Percentiles rank a stretch among this genome's conserved stretches.
Conservation (phyloP, 768 basidiomycete genomes). For the Suillus paluster region DNA sequence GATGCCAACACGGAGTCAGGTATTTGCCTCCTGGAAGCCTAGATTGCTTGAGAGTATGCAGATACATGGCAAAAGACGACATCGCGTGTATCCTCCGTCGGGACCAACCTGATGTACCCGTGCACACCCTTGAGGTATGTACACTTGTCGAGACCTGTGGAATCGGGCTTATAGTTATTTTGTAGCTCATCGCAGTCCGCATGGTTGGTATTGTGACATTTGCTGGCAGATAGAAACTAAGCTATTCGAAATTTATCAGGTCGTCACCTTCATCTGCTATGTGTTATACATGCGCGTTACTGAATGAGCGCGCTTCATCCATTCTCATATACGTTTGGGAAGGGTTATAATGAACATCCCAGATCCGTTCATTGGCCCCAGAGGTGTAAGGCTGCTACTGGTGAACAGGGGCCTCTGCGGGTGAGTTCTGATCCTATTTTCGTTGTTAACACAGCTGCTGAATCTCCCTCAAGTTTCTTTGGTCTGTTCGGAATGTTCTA, state of each 20-base stretch:
- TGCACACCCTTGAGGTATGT: constrained; percentile 59
- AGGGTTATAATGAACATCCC: constrained; percentile 47
- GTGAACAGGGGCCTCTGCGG: constrained; percentile 66
- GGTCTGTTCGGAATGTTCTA: constrained; percentile 73
- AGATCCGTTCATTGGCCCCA: constrained; percentile 71
- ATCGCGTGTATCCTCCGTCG: constrained; percentile 14
- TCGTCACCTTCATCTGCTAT: constrained; percentile 56
- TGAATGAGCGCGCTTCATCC: background rate
- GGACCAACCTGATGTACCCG: constrained; percentile 59
- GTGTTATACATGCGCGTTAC: constrained; percentile 51
- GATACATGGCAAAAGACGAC: background rate
- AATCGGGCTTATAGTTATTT: background rate
- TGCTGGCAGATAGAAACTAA: background rate
- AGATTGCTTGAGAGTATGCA: background rate
- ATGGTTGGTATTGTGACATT: constrained; percentile 47
- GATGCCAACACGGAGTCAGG: background rate
- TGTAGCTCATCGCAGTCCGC: constrained; percentile 56
- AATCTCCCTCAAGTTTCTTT: constrained; percentile 56
- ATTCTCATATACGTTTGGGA: background rate
- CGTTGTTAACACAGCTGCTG: background rate
- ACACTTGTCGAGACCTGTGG: background rate
- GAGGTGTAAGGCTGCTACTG: constrained; percentile 63
- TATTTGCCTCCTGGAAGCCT: background rate
- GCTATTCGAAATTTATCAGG: constrained; percentile 32
- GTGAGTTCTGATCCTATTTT: constrained; percentile 35